A percentile compares a stretch with the other conserved stretches of the same genome.
phyloP scores from a whole-genome alignment of 768 basidiomycete genomes.

The Pleurotus cornucopiae region DNA sequence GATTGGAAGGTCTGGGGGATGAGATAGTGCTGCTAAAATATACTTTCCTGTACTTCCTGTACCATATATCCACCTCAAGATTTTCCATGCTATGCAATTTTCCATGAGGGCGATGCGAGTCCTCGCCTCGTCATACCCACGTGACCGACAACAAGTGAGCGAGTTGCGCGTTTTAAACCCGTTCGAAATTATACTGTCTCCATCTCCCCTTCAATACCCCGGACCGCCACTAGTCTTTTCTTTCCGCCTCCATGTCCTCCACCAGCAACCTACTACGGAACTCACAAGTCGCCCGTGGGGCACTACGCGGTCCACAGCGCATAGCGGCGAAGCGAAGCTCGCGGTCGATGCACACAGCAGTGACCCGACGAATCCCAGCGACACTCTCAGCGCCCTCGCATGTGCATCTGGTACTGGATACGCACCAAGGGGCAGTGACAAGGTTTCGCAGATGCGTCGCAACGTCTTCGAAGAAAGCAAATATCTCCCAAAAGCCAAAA shows the following conservation, averaged over 20 bases:
- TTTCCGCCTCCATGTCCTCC: not conserved
- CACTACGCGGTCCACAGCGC: not conserved
- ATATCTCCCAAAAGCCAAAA: not conserved
- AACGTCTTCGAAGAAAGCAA: constrained; percentile 1
- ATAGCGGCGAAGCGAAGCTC: not conserved
- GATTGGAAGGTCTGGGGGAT: constrained; percentile 4
- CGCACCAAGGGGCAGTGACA: not conserved
- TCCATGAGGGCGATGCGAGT: too few species aligned
- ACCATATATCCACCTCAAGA: too few species aligned
- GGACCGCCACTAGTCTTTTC: not conserved
- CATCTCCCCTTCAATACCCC: not conserved
- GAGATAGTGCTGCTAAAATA: not conserved
- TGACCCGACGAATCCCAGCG: not conserved
- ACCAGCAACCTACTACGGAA: not conserved
- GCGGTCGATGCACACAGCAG: not conserved
- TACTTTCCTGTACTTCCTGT: too few species aligned
- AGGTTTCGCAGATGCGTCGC: not conserved
- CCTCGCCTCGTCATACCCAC: too few species aligned
- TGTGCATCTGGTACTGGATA: too few species aligned
- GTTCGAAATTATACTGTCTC: not conserved
- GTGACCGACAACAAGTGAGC: too few species aligned
- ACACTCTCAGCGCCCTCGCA: not conserved
- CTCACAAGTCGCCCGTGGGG: not conserved
- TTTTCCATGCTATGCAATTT: too few species aligned
- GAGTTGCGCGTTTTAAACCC: constrained; percentile 4